Evolutionary conservation across 306 rosid species (phyloP), one percentile per base, ranked within the genome.

Genomic region (Medicago ruthenica): DNA sequence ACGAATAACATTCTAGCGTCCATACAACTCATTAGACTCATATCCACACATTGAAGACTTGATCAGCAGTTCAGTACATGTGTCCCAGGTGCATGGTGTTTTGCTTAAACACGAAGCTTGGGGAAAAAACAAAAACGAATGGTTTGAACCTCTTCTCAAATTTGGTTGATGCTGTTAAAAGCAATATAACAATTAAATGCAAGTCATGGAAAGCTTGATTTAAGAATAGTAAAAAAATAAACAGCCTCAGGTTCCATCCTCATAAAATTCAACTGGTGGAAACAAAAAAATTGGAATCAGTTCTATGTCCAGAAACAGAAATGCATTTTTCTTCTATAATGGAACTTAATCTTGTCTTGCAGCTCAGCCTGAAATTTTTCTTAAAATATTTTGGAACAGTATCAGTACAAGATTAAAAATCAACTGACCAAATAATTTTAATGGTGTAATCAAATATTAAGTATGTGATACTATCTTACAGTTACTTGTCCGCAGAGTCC

Each of bases 401-500:
- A 44, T 13, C 37, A 55, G 40, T 41, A 42, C 15, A 51, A 58
- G 40, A 50, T 57, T 36, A 41, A 70, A 58, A 55, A 8, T 8
- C 50, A 45, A 63, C 7, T 21, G 17, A 54, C 20, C 16, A 16
- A 21, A 54, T 42, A 41, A 63, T 20, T 24, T 12, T 6, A 71
- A 9, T 7, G 17, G 13, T 42, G 14, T 9, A 15, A 24, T 37
- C 8, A 34, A 50, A 2, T n/a, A 24, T 24, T 6, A 34, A 50
- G 3, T 13, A 64, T 22, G 18, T 9, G 9, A 4, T 22, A 54
- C 54, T 69, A 59, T 67, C 84, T 64, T 57, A 48, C 63, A 67
- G 67, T 69, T 77, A 79, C 60, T 85, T 71, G 64, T 83, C 71
- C 83, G 67, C 76, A 15, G 71, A 57, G 31, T 59, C 63, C 62